A percentile compares a stretch with the other conserved stretches of the same genome.
Conservation (phyloP, 345 rosid species). For the Reutealis trisperma region DNA sequence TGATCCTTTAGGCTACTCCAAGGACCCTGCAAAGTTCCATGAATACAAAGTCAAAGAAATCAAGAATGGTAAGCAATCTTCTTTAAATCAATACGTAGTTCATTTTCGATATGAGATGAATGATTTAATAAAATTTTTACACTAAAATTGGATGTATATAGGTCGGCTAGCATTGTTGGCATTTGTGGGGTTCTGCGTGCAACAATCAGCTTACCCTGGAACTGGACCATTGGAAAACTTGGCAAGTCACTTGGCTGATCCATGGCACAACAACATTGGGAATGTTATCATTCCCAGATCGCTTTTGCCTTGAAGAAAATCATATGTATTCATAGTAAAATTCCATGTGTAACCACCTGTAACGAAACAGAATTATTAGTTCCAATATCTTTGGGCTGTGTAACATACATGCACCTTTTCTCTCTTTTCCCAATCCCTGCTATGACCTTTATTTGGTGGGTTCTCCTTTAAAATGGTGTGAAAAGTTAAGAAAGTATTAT, state of each 20-base stretch:
- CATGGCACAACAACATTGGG: slow-evolving; percentile 98
- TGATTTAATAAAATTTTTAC: too few species aligned
- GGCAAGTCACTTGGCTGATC: slow-evolving; percentile 95
- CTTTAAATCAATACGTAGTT: too few species aligned
- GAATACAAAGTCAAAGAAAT: slow-evolving; percentile 91
- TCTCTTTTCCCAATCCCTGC: too few species aligned
- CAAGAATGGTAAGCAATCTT: slow-evolving; percentile 62
- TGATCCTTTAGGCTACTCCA: slow-evolving; percentile 94
- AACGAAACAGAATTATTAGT: slow-evolving; percentile 18
- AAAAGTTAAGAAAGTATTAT: too few species aligned
- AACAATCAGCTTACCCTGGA: slow-evolving; percentile 95
- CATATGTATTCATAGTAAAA: slow-evolving; percentile 28
- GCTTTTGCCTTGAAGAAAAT: slow-evolving; percentile 37
- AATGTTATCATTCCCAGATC: slow-evolving; percentile 61
- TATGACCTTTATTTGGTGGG: neutral
- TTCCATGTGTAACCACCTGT: slow-evolving; percentile 25
- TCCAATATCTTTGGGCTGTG: neutral
- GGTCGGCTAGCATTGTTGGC: slow-evolving; percentile 94
- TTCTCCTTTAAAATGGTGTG: neutral
- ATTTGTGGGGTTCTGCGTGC: slow-evolving; percentile 91
- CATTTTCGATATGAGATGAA: too few species aligned
- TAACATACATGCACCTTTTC: neutral
- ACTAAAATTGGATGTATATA: slow-evolving; percentile 17
- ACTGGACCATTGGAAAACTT: slow-evolving; percentile 98
- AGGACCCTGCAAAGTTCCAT: slow-evolving; percentile 88